Conservation (phyloP, 129 eudicot species). For the Lonicera japonica region DNA sequence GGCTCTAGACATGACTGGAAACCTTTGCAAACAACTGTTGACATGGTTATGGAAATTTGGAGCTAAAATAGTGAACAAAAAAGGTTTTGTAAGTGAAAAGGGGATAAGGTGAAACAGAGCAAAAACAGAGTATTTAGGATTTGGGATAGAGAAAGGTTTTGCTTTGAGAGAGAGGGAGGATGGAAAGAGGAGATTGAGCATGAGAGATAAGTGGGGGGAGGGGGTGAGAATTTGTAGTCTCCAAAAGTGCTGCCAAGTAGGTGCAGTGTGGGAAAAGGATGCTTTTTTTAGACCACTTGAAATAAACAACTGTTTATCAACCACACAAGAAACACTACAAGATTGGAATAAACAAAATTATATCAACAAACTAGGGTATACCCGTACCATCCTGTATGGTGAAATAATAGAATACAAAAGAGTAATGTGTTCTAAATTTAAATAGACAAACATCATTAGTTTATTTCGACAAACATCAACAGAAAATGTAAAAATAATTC, state of each 20-base stretch:
- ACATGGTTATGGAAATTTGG: conserved; percentile 22
- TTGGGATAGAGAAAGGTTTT: background rate
- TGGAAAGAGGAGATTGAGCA: conserved; percentile 12
- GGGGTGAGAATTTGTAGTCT: conserved; percentile 51
- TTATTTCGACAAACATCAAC: too few relatives aligned
- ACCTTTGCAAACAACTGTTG: conserved; percentile 43
- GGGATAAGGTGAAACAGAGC: background rate
- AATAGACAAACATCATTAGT: too few relatives aligned
- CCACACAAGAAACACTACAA: conserved; percentile 11
- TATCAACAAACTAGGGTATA: too few relatives aligned
- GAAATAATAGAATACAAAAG: too few relatives aligned
- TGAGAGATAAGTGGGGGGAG: conserved; percentile 49
- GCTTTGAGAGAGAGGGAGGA: background rate
- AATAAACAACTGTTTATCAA: conserved; percentile 16
- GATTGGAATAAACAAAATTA: too few relatives aligned
- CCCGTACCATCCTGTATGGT: too few relatives aligned
- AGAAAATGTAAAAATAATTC: too few relatives aligned
- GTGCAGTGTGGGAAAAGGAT: conserved; percentile 8
- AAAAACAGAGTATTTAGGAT: background rate
- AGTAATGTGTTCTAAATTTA: too few relatives aligned
- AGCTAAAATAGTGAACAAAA: background rate
- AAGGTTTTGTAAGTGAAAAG: background rate
- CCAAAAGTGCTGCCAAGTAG: conserved; percentile 11
- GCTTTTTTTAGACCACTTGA: conserved; percentile 43
- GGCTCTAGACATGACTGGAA: conserved; percentile 34